Percentiles rank a stretch among this genome's conserved stretches.
These are phyloP conservation scores for Phialocephala subalpina DNA, from an alignment of 2,329 filamentous ascomycete species.

Conservation along the genomic window DNA sequence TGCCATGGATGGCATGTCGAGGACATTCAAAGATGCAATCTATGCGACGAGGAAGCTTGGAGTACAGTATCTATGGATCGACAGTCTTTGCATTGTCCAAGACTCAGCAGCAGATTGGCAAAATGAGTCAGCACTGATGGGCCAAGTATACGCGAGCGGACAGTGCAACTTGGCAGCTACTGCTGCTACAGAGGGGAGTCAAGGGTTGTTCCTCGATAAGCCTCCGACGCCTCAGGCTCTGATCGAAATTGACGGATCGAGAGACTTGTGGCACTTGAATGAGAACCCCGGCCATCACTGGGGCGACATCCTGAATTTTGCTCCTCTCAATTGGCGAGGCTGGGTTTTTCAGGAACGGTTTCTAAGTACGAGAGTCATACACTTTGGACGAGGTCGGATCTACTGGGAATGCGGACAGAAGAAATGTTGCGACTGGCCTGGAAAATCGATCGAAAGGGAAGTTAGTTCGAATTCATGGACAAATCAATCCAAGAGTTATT, in stretches of 20 bases:
- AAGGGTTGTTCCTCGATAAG: constrained; percentile 1
- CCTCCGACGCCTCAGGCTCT: neutral
- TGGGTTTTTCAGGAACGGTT: constrained; percentile 6
- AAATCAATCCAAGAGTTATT: neutral
- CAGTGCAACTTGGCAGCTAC: neutral
- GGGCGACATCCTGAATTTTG: neutral
- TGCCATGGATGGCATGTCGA: neutral
- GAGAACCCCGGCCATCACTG: neutral
- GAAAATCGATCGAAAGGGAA: neutral
- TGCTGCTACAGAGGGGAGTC: neutral
- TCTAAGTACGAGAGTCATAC: neutral
- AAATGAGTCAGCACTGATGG: constrained; percentile 4
- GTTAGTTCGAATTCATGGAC: neutral
- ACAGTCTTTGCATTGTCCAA: constrained; percentile 16
- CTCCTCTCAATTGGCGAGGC: neutral
- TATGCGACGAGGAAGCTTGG: neutral
- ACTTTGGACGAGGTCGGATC: neutral
- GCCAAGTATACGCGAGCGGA: constrained; percentile 7
- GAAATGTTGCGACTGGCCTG: neutral
- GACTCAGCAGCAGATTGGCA: constrained; percentile 7
- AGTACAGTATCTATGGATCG: constrained; percentile 10
- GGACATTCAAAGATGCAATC: constrained; percentile 8
- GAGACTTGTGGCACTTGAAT: neutral
- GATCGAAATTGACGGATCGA: neutral
- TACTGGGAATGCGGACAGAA: constrained; percentile 5